phyloP scores from a whole-genome alignment of 2,329 filamentous ascomycete genomes.

The Zymoseptoria pseudotritici region DNA sequence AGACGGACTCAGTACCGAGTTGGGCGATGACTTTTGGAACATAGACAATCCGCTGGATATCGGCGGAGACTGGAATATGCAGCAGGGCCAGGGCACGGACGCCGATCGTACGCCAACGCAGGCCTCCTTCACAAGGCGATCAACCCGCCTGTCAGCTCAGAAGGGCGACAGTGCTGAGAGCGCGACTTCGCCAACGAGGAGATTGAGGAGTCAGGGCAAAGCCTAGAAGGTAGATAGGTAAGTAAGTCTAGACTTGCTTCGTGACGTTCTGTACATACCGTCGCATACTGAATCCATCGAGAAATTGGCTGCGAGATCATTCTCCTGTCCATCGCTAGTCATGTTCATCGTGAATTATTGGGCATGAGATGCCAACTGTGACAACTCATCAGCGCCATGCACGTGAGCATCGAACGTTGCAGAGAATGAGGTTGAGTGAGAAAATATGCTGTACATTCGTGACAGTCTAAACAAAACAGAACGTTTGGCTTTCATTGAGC shows the following conservation, averaged over 20 bases:
- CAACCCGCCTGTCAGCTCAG: background rate
- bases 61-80: background rate
- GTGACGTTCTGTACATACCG: background rate
- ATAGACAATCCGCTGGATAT: background rate
- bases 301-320: background rate
- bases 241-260: background rate
- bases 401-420: background rate
- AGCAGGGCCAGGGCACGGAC: background rate
- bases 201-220: background rate
- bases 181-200: background rate
- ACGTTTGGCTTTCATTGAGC: slow-evolving; percentile 3
- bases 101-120: background rate
- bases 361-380: background rate
- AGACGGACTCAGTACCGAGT: background rate
- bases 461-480: slow-evolving; percentile 2
- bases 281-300: background rate
- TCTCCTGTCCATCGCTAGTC: background rate
- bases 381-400: background rate
- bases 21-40: background rate
- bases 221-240: background rate
- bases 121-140: background rate
- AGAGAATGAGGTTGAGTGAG: background rate
- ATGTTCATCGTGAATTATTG: background rate
- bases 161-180: background rate
- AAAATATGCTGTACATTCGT: slow-evolving; percentile 8